Conservation (phyloP, 176 grass and related monocot genomes). For the Sorghum bicolor region DNA sequence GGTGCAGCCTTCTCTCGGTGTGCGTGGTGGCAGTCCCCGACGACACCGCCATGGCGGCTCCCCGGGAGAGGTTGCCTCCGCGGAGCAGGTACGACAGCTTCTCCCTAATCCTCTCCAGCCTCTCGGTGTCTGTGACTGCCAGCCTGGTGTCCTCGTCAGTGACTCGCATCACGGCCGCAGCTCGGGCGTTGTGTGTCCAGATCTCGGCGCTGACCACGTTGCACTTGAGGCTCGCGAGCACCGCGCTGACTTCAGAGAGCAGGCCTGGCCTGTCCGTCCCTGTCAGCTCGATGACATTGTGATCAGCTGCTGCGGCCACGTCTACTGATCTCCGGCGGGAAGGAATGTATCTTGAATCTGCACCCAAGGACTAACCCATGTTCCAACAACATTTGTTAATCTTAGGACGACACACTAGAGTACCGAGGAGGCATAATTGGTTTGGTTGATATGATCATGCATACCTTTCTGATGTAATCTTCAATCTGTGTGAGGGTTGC, state of each 20-base stretch:
- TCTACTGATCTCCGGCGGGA: conserved; percentile 49
- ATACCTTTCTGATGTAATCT: conserved; percentile 58
- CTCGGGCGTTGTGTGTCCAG: conserved; percentile 83
- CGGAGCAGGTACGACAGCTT: conserved; percentile 52
- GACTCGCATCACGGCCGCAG: conserved; percentile 70
- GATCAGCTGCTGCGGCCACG: conserved; percentile 43
- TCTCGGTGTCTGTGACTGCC: conserved; percentile 39
- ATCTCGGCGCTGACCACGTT: conserved; percentile 86
- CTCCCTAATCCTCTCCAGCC: conserved; percentile 52
- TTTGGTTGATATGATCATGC: neutral
- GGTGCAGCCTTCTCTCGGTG: conserved; percentile 67
- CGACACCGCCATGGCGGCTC: conserved; percentile 39
- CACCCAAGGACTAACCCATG: conserved; percentile 52
- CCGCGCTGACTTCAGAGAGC: conserved; percentile 74
- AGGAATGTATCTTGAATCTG: conserved; percentile 54
- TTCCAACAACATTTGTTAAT: neutral
- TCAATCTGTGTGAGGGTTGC: conserved; percentile 25
- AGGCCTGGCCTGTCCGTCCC: conserved; percentile 72
- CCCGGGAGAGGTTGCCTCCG: conserved; percentile 38
- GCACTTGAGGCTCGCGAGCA: conserved; percentile 67
- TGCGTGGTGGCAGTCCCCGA: conserved; percentile 31
- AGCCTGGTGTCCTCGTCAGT: conserved; percentile 50
- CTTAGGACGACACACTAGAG: neutral
- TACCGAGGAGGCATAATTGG: neutral
- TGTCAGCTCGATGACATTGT: conserved; percentile 67